Evolutionary conservation across 352 stramenopile species (phyloP), one percentile per base, ranked within the genome.

Genomic region (Phytophthora quininea): DNA sequence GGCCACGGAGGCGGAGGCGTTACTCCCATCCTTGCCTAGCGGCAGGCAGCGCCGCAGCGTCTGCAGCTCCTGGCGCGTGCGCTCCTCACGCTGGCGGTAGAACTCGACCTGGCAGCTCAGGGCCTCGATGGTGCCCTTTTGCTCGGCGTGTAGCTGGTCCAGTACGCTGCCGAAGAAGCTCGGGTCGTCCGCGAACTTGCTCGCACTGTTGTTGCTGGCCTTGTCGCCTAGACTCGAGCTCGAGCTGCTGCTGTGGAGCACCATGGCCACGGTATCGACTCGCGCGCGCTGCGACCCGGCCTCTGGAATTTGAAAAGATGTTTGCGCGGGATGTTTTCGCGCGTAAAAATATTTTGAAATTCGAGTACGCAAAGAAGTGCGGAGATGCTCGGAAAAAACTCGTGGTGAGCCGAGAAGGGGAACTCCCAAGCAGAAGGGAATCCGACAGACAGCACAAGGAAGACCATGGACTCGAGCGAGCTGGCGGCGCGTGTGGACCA

Each of bases 121-220:
- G 54, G 85, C 85, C 71, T 93, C 85, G 71, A 93, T 93, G n/a
- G 85, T 93, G 53, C 79, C 85, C 61, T 90, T 90, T 63, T 93
- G 85, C 55, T 93, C 85, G 50, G 85, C 80, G 62, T 93, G 85
- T 45, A 93, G 69, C 58, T 93, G 82, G 67, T 93, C 85, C 57
- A 91, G 52, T 54, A 88, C 84, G 7, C 76, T 85, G 14, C 73
- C 69, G 62, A 82, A 86, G 56, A 80, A 86, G 54, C 62, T 74
- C 9, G 67, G 59, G 38, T 86, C 75, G 40, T 86, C 77, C 7
- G 62, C 35, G 45, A 73, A 54, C 50, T 79, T 83, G 47, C 63
- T 56, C 29, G 64, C 27, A 8, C 32, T 70, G 58, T 45, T 65
- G 57, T 50, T 66, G 60, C 54, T 62, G 45, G 33, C 69, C 65